Conservation (phyloP, 78 protist species). For the Pigoraptor vietnamica region DNA sequence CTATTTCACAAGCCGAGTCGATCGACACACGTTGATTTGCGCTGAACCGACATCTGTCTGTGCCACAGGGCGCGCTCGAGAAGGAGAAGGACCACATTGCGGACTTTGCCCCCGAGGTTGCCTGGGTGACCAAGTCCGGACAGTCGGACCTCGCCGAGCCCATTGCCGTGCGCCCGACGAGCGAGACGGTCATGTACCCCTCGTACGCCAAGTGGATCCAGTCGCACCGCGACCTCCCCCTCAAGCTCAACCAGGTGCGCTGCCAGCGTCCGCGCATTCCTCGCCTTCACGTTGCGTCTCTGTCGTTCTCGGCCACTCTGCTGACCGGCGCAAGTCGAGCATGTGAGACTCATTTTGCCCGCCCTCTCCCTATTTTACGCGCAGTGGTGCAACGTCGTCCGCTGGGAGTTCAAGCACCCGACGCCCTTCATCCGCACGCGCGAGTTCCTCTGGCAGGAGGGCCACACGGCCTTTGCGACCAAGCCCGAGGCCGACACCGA, state of each 20-base stretch:
- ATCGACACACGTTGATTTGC: no score
- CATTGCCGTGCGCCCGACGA: conserved; percentile 96
- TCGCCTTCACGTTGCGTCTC: no score
- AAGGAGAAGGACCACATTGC: conserved; percentile 87
- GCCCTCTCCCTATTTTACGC: background rate
- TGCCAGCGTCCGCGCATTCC: no score
- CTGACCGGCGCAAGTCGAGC: no score
- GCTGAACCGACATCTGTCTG: background rate
- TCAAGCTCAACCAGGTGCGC: conserved; percentile 74
- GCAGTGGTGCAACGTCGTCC: conserved; percentile 95
- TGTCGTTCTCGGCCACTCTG: no score
- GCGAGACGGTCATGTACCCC: conserved; percentile 97
- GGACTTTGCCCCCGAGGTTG: conserved; percentile 89
- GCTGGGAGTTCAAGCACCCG: conserved; percentile 98
- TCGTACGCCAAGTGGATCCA: conserved; percentile 87
- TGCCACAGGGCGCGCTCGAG: conserved; percentile 26
- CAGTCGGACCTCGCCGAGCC: conserved; percentile 75
- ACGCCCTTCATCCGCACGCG: conserved; percentile 94
- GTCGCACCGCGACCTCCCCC: conserved; percentile 95
- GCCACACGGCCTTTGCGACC: conserved; percentile 93
- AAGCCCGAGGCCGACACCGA: conserved; percentile 83
- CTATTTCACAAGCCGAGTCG: no score
- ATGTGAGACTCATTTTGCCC: background rate
- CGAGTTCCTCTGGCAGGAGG: conserved; percentile 99
- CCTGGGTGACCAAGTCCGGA: conserved; percentile 97